Percentiles rank a stretch among this genome's conserved stretches.
Evolutionary conservation across 345 rosid species (phyloP).

Genomic region (Lepidium didymum): DNA sequence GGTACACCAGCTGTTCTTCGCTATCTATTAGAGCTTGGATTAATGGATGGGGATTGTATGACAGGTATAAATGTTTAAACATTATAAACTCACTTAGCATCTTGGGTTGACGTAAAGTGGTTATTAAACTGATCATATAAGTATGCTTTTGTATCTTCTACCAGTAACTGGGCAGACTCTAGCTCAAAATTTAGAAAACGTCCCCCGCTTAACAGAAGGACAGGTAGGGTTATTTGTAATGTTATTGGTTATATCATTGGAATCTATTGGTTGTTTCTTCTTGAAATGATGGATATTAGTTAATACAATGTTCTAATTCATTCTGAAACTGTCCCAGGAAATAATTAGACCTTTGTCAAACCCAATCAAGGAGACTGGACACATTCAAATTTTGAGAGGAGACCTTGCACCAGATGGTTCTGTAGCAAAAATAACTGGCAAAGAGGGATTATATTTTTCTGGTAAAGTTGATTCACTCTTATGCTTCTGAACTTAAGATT

Average conservation of each 20-base stretch:
- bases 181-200: conserved; percentile 65
- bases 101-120: not conserved
- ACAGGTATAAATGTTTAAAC: conserved; percentile 45
- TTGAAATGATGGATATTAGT: conserved; percentile 1
- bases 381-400: conserved; percentile 81
- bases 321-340: conserved; percentile 40
- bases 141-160: not conserved
- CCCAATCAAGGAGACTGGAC: conserved; percentile 95
- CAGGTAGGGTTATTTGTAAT: conserved; percentile 48
- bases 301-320: not conserved
- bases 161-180: conserved; percentile 90
- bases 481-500: not conserved
- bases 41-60: conserved; percentile 62
- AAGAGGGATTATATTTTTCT: conserved; percentile 91
- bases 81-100: not conserved
- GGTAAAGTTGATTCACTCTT: conserved; percentile 35
- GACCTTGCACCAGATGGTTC: conserved; percentile 98
- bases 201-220: conserved; percentile 63
- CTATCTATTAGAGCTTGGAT: conserved; percentile 58
- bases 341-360: conserved; percentile 65
- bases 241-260: not conserved
- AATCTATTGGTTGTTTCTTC: not conserved
- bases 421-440: conserved; percentile 98
- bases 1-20: conserved; percentile 80
- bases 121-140: not conserved